Evolutionary conservation across 108 stramenopile genomes (phyloP), one percentile per base, ranked within the genome.

Genomic region (Mediolabrus comicus): DNA sequence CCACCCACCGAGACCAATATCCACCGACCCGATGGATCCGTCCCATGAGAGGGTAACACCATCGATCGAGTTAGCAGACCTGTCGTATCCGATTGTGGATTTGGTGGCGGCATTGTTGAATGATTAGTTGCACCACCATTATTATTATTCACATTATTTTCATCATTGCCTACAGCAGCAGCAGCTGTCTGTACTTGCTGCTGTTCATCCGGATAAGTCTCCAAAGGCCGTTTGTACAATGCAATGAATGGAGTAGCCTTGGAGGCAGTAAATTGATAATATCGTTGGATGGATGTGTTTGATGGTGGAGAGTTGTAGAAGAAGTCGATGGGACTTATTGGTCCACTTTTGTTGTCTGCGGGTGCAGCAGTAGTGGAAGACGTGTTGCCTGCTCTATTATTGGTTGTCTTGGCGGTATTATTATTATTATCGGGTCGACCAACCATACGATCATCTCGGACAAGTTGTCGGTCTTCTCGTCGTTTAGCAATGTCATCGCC

Each of bases 31-130:
- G 86, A 65, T 4, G 83, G 75, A 77, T 92, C 91, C 5, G 88
- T 92, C 6, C 94, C 94, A 61, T 95, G 91, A 27, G 88, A 87
- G 0, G 94, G 91, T 11, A 95, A 74, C 2, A 95, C 89, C 28
- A 89, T 89, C 25, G 80, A 79, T 19, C 94, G 83, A 32, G 89
- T 81, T 51, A 95, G 52, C 3, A 95, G 41, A 0, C 94, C 94
- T 0, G 94, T 90, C 13, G 88, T 88, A n/a, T 83, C 78, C 1
- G 30, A 63, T 43, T 76, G 80, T 19, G 75, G 74, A 72, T 75
- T 81, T 17, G 56, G 65, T n/a, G 68, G 53, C 25, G 10, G 24
- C 19, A 24, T 13, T 39, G 51, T n/a, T 8, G 26, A 1, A n/a
- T n/a, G n/a, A 16, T 1, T 29, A 14, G 5, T 12, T n/a, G 0